phyloP scores from a whole-genome alignment of 1,284 basidiomycete species.

The Apiotrichum gracile region DNA sequence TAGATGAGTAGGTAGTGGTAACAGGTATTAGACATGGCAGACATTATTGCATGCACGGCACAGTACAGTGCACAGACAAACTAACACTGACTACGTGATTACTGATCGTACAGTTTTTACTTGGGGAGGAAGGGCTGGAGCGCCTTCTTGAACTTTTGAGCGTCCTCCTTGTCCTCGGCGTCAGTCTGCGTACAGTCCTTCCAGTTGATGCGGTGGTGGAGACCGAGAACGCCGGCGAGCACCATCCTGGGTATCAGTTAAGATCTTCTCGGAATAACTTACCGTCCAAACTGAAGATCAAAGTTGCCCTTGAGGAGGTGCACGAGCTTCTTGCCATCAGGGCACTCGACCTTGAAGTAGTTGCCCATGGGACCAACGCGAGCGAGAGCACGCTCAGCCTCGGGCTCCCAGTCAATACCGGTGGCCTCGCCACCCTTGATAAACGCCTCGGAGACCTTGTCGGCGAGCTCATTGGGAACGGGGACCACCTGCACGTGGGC shows the following conservation, averaged over 20 bases:
- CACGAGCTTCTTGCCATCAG: slow-evolving; percentile 75
- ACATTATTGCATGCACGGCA: slow-evolving; percentile 1
- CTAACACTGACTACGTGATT: no score
- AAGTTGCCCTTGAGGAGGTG: slow-evolving; percentile 79
- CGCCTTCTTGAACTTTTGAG: slow-evolving; percentile 69
- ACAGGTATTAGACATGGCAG: background rate
- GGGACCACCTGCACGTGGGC: slow-evolving; percentile 86
- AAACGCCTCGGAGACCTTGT: slow-evolving; percentile 66
- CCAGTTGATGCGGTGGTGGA: slow-evolving; percentile 79
- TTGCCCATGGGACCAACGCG: slow-evolving; percentile 53
- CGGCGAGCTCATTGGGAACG: slow-evolving; percentile 59
- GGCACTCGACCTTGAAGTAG: slow-evolving; percentile 85
- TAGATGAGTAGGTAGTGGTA: background rate
- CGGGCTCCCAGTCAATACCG: slow-evolving; percentile 60
- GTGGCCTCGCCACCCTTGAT: slow-evolving; percentile 57
- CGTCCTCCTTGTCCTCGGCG: slow-evolving; percentile 75
- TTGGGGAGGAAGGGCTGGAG: slow-evolving; percentile 60
- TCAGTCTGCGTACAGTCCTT: slow-evolving; percentile 73
- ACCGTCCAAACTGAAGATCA: slow-evolving; percentile 89
- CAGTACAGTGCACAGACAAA: background rate
- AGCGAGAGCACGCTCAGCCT: slow-evolving; percentile 60
- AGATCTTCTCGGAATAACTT: slow-evolving; percentile 32
- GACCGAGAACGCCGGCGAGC: slow-evolving; percentile 63
- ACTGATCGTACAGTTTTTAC: no score
- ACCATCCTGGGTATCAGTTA: slow-evolving; percentile 57